Evolutionary conservation across 129 eudicot species (phyloP).

Genomic region (Flaveria linearis): DNA sequence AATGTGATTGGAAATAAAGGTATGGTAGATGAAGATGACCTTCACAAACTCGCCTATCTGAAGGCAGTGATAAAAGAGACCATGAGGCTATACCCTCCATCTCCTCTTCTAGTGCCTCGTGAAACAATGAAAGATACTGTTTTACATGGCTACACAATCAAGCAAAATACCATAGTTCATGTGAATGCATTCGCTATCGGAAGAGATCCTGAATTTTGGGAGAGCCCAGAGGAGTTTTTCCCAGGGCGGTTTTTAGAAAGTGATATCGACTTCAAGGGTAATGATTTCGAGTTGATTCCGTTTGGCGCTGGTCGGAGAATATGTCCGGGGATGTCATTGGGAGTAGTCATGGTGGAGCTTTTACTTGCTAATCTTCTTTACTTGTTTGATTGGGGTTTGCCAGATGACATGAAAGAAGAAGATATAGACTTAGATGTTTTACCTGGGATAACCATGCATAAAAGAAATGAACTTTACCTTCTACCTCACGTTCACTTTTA

Average conservation of each 20-base stretch:
- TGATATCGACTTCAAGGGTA: constrained; percentile 26
- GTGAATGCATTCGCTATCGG: constrained; percentile 35
- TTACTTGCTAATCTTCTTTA: constrained; percentile 38
- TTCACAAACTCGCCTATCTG: constrained; percentile 29
- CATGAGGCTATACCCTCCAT: constrained; percentile 33
- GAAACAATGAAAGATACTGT: constrained; percentile 21
- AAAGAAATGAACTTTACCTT: constrained; percentile 30
- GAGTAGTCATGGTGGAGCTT: constrained; percentile 24
- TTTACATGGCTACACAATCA: constrained; percentile 35
- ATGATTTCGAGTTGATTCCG: constrained; percentile 32
- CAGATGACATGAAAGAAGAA: constrained; percentile 2
- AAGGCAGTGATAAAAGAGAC: constrained; percentile 38
- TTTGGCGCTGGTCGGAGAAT: constrained; percentile 41
- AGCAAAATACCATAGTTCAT: constrained; percentile 26
- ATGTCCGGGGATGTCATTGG: constrained; percentile 32
- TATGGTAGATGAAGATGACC: constrained; percentile 30
- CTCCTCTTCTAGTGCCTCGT: constrained; percentile 37
- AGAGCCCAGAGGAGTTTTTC: constrained; percentile 23
- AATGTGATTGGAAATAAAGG: constrained; percentile 22
- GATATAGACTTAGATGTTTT: constrained; percentile 27
- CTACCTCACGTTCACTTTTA: not conserved
- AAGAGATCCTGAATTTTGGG: constrained; percentile 34
- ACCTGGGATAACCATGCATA: constrained; percentile 30
- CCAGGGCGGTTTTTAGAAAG: constrained; percentile 29
- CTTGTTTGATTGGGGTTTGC: constrained; percentile 29